Conservation (phyloP, 2,329 filamentous ascomycete genomes). For the Myriangium duriaei region DNA sequence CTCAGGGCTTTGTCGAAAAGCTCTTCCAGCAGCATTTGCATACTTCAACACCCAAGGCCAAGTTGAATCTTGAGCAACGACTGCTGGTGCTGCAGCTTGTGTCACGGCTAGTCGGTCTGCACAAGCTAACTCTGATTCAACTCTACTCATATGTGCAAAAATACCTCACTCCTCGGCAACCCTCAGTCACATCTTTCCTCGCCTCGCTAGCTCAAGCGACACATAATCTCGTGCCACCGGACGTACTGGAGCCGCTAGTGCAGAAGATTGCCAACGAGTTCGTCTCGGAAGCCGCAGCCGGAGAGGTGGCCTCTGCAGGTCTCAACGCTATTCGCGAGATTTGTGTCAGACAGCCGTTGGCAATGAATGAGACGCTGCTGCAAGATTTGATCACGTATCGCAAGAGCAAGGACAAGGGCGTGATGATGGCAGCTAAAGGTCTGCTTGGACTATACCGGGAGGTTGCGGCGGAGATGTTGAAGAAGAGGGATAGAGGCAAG, state of each 20-base stretch:
- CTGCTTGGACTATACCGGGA: conserved; percentile 83
- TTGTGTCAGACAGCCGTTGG: conserved; percentile 82
- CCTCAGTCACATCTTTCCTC: conserved; percentile 82
- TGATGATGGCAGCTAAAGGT: conserved; percentile 97
- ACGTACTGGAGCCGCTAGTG: conserved; percentile 78
- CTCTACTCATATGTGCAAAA: conserved; percentile 97
- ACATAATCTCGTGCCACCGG: conserved; percentile 82
- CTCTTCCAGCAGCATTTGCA: conserved; percentile 87
- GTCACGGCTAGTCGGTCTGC: conserved; percentile 78
- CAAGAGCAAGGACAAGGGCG: conserved; percentile 95
- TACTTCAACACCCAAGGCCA: conserved; percentile 57
- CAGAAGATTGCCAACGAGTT: conserved; percentile 95
- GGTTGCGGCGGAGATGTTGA: conserved; percentile 76
- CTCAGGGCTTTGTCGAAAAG: conserved; percentile 82
- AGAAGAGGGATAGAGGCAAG: conserved; percentile 83
- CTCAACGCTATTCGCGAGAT: conserved; percentile 92
- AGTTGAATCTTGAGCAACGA: conserved; percentile 77
- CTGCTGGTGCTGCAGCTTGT: conserved; percentile 83
- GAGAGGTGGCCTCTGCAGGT: conserved; percentile 82
- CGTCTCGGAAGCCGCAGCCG: conserved; percentile 82
- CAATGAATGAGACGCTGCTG: conserved; percentile 88
- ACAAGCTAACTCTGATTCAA: conserved; percentile 78
- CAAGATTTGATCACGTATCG: conserved; percentile 93
- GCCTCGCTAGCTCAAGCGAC: conserved; percentile 86
- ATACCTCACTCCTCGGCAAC: conserved; percentile 72